Evolutionary conservation across 2,329 filamentous ascomycete genomes (phyloP).

Genomic region (Fusarium pseudograminearum): DNA sequence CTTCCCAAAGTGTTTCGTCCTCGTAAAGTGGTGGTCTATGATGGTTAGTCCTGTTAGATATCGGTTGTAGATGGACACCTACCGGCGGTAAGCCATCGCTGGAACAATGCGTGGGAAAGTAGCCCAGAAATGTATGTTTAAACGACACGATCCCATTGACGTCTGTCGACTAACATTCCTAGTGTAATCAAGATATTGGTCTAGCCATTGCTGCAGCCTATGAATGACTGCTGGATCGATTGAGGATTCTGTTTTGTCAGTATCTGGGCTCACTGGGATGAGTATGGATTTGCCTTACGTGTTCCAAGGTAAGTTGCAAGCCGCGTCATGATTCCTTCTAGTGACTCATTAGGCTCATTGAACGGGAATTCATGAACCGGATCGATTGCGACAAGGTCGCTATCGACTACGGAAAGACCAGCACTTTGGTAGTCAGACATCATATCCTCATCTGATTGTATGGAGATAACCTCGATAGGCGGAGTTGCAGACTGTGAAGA

Average conservation of each 20-base stretch:
- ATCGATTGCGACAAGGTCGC: conserved; percentile 51
- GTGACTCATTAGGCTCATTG: conserved; percentile 49
- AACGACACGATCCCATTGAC: conserved; percentile 58
- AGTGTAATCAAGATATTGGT: conserved; percentile 60
- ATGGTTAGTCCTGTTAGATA: conserved; percentile 9
- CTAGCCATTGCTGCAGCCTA: conserved; percentile 64
- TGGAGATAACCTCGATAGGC: conserved; percentile 58
- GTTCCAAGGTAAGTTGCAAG: conserved; percentile 53
- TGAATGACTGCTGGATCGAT: conserved; percentile 60
- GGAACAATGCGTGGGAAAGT: conserved; percentile 63
- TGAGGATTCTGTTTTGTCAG: conserved; percentile 54
- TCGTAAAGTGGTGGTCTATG: conserved; percentile 46
- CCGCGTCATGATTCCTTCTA: conserved; percentile 52
- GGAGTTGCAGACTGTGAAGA: conserved; percentile 58
- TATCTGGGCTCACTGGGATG: neutral
- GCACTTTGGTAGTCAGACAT: conserved; percentile 51
- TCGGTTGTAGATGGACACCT: conserved; percentile 37
- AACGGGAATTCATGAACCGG: conserved; percentile 63
- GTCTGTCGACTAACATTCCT: conserved; percentile 50
- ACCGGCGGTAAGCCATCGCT: conserved; percentile 55
- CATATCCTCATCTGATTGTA: conserved; percentile 55
- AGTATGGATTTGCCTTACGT: conserved; percentile 42
- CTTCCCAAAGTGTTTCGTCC: conserved; percentile 48
- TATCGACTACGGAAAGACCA: conserved; percentile 43
- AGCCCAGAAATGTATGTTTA: conserved; percentile 64